Conservation (phyloP, 2,329 filamentous ascomycete genomes). For the Stachybotrys chlorohalonatus region DNA sequence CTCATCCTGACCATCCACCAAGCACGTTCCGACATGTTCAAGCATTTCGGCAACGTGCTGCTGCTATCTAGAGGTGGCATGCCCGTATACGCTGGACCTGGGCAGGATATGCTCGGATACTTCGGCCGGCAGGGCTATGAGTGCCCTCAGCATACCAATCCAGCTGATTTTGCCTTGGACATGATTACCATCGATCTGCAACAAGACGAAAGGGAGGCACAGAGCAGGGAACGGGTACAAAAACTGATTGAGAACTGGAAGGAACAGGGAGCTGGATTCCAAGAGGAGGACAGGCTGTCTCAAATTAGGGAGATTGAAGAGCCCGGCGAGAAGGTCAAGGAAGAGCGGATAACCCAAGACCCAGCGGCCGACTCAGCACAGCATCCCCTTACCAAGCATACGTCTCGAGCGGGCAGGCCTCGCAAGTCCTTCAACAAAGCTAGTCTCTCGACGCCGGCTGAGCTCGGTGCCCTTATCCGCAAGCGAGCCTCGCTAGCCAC, state of each 20-base stretch:
- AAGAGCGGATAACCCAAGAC: not conserved
- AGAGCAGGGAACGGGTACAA: conserved; percentile 53
- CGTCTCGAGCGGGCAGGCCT: conserved; percentile 13
- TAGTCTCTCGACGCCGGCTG: conserved; percentile 55
- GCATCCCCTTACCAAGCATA: conserved; percentile 4
- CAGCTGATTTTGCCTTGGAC: conserved; percentile 69
- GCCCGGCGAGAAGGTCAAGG: conserved; percentile 5
- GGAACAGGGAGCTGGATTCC: conserved; percentile 2
- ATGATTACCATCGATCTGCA: conserved; percentile 70
- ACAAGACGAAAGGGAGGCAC: conserved; percentile 50
- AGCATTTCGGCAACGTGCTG: conserved; percentile 61
- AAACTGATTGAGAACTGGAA: conserved; percentile 53
- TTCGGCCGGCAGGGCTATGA: conserved; percentile 51
- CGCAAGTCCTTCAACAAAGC: conserved; percentile 33
- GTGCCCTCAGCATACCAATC: conserved; percentile 63
- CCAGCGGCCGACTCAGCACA: not conserved
- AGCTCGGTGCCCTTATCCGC: conserved; percentile 60
- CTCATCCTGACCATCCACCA: conserved; percentile 73
- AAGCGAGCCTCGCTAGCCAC: conserved; percentile 51
- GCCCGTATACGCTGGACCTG: conserved; percentile 58
- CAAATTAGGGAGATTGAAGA: conserved; percentile 20
- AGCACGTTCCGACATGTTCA: conserved; percentile 63
- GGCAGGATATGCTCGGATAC: conserved; percentile 54
- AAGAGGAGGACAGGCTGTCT: conserved; percentile 9
- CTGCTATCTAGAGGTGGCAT: conserved; percentile 62